Evolutionary conservation across 2,329 filamentous ascomycete species (phyloP), one percentile per base, ranked within the genome.

Genomic region (Zymoseptoria ardabiliae): DNA sequence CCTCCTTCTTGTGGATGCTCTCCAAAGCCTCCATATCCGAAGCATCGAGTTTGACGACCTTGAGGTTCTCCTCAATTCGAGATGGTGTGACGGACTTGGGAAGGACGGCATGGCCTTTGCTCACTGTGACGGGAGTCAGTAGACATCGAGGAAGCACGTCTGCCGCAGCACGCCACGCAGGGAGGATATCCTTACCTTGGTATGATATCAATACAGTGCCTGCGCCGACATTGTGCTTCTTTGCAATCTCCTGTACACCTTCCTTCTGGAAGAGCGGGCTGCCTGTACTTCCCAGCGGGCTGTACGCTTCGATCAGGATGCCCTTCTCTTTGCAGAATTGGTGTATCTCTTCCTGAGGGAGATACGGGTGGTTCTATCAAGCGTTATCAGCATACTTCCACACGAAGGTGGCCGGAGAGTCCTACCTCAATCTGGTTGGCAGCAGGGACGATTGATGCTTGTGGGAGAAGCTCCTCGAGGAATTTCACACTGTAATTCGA

Each of bases 261-360:
- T 78, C 76, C 56, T 80, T 77, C 56, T 76, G 71, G 70, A 80
- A 78, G 35, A 80, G 68, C 11, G 78, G 78, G 55, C 74, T 77
- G 13, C 77, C 78, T 4, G 78, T 80, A 69, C 75, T 78, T 19
- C 78, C 78, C 2, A 81, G 69, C 11, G 78, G 78, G 59, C 75
- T 78, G 78, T 91, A 91, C 17, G 88, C 87, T 65, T 89, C 86
- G 70, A 90, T 76, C 68, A 88, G 82, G 61, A 91, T 89, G 58
- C 83, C 83, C 74, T 88, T 86, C 60, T 79, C 76, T 60, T 81
- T 81, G 79, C 86, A 90, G 67, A 85, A 81, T 63, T 88, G 82
- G 61, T 88, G 83, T 61, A 91, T 84, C 62, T 90, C 85, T 66
- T 88, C 81, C 76, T 91, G 87, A 1, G 86, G 87, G 10, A 89